These are phyloP conservation scores for Hypoxylon sp. DNA, from an alignment of 2,329 filamentous ascomycete species.

Conservation along the genomic window DNA sequence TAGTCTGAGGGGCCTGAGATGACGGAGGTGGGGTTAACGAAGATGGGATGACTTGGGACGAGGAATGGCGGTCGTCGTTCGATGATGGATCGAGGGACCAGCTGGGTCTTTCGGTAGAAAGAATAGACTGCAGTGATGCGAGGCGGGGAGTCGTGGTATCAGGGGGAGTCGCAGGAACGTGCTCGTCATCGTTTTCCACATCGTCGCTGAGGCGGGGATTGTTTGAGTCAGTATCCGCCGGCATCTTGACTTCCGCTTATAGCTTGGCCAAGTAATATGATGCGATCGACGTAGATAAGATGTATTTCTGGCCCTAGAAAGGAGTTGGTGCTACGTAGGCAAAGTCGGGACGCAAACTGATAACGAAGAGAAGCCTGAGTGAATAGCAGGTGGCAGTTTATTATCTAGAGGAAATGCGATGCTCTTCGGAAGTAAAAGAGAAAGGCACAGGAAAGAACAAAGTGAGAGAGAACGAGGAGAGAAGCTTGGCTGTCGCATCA, in stretches of 20 bases:
- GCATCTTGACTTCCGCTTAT: constrained; percentile 42
- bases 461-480: neutral
- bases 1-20: constrained; percentile 55
- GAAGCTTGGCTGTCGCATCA: constrained; percentile 18
- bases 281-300: neutral
- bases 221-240: constrained; percentile 48
- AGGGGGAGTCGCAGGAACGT: constrained; percentile 42
- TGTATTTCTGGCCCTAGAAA: neutral
- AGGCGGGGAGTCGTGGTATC: constrained; percentile 29
- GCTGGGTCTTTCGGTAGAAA: constrained; percentile 63
- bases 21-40: constrained; percentile 66
- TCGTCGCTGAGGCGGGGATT: constrained; percentile 45
- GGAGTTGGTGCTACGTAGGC: constrained; percentile 1
- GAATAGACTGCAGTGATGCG: constrained; percentile 62
- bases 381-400: neutral
- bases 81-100: constrained; percentile 59
- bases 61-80: constrained; percentile 55
- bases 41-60: constrained; percentile 61
- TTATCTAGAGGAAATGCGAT: constrained; percentile 7
- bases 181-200: constrained; percentile 32
- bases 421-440: constrained; percentile 21
- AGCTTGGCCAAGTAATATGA: neutral
- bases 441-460: constrained; percentile 9
- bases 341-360: constrained; percentile 13
- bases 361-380: constrained; percentile 1